phyloP scores from a whole-genome alignment of 139 green algal species.

The Astrephomene gubernaculifera region DNA sequence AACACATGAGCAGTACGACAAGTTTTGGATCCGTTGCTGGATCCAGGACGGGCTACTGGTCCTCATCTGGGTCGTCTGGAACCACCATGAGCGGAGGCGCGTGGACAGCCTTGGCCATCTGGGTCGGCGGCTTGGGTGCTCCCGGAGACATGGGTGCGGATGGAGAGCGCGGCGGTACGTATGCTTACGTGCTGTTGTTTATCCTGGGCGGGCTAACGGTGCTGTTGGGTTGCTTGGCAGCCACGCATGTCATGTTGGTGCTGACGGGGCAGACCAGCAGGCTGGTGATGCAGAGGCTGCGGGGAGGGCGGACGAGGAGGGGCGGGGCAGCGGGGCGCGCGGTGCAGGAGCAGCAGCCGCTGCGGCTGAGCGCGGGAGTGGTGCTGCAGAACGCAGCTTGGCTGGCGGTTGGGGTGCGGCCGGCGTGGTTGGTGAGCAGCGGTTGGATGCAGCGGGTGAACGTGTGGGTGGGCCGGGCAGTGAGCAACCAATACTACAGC shows the following conservation, averaged over 20 bases:
- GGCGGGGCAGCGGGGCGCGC: background rate
- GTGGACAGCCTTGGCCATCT: too few relatives aligned
- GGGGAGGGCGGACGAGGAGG: background rate
- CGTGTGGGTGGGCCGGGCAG: background rate
- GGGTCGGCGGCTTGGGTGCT: too few relatives aligned
- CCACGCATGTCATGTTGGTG: background rate
- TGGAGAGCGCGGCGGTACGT: background rate
- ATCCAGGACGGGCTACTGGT: too few relatives aligned
- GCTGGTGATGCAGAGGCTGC: background rate
- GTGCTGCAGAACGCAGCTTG: background rate
- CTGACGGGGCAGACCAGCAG: slow-evolving; percentile 26
- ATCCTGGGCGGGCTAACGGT: background rate
- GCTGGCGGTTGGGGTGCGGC: slow-evolving; percentile 14
- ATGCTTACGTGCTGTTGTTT: background rate
- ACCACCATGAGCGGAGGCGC: too few relatives aligned
- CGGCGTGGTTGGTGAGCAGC: background rate
- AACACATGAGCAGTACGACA: too few relatives aligned
- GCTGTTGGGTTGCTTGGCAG: background rate
- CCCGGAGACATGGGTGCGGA: too few relatives aligned
- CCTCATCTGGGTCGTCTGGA: too few relatives aligned
- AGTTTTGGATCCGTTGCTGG: too few relatives aligned
- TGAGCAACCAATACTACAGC: slow-evolving; percentile 8
- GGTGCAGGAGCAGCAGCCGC: background rate
- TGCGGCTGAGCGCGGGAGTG: background rate
- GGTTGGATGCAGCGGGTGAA: background rate